Conservation (phyloP, 192 early-diverging fungal species). For the Coemansia brasiliensis region DNA sequence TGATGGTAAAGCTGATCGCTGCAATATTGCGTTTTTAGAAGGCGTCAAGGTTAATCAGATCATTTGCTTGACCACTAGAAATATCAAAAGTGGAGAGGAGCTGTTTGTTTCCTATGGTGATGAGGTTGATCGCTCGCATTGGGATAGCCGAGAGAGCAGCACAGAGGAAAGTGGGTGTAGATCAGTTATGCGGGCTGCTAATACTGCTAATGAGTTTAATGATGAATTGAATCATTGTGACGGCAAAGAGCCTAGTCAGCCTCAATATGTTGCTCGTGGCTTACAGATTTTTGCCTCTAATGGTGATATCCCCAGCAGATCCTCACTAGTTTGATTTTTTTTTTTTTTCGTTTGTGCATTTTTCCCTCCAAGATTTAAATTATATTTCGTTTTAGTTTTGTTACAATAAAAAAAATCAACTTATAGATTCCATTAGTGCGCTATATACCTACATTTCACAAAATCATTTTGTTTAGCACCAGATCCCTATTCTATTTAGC, state of each 20-base stretch:
- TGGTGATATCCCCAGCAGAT: too few relatives aligned
- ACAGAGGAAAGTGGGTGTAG: not conserved
- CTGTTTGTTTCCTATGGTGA: slow-evolving; percentile 84
- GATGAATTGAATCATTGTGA: not conserved
- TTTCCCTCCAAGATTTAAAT: too few relatives aligned
- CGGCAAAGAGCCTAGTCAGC: too few relatives aligned
- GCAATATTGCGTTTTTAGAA: slow-evolving; percentile 71
- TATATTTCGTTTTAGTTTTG: too few relatives aligned
- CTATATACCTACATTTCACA: slow-evolving; percentile 29
- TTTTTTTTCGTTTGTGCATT: too few relatives aligned
- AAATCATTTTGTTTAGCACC: too few relatives aligned
- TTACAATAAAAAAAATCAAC: too few relatives aligned
- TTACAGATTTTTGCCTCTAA: too few relatives aligned
- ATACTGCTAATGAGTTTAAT: slow-evolving; percentile 1
- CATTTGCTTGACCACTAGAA: slow-evolving; percentile 70
- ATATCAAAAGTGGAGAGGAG: slow-evolving; percentile 76
- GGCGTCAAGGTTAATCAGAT: slow-evolving; percentile 85
- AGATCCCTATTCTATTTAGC: too few relatives aligned
- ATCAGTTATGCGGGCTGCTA: slow-evolving; percentile 10
- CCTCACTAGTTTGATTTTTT: too few relatives aligned
- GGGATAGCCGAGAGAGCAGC: slow-evolving; percentile 42
- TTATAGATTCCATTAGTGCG: slow-evolving; percentile 32
- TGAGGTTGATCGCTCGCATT: slow-evolving; percentile 77
- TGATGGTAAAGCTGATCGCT: slow-evolving; percentile 24
- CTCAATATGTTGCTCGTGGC: too few relatives aligned